Evolutionary conservation across 2,329 filamentous ascomycete genomes (phyloP), one percentile per base, ranked within the genome.

Genomic region (Trichoderma asperellum): DNA sequence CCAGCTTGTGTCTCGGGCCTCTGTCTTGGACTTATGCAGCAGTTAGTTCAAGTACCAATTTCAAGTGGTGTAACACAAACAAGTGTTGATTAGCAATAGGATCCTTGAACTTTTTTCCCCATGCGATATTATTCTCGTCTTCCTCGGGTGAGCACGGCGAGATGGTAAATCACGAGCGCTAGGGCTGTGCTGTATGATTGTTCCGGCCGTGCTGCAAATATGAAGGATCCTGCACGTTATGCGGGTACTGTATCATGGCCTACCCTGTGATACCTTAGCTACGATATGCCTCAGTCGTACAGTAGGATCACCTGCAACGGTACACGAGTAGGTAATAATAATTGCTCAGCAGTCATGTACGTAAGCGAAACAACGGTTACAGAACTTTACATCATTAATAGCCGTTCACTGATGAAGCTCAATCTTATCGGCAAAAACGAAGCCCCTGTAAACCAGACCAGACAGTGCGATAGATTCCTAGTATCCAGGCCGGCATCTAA

Each of bases 251-350:
- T 43, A n/a, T 24, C 21, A 58, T 8, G 55, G 29, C 18, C 18
- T 58, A 18, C n/a, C 37, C 53, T 66, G 53, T 58, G 52, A 58
- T 49, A 58, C 63, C 29, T 18, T 27, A n/a, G n/a, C n/a, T n/a
- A 27, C 60, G 24, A 64, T 55, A 18, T 29, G 34, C 32, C 18
- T 40, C n/a, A 24, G 32, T 29, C 21, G 21, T 24, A 24, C 24
- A 24, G 24, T 35, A 27, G 32, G 18, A 7, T 8, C 21, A 40
- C 24, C 34, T 21, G n/a, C n/a, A 32, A 16, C n/a, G 24, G n/a
- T 52, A 52, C 29, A 59, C 12, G 14, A 40, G 34, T 21, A 27
- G 6, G 40, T 43, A n/a, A n/a, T 43, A n/a, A 4, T 43, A n/a
- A 0, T n/a, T 14, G 18, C 40, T n/a, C 7, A 10, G 18, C 7